phyloP scores from a whole-genome alignment of 2,329 filamentous ascomycete genomes.

The Aspergillus japonicus region DNA sequence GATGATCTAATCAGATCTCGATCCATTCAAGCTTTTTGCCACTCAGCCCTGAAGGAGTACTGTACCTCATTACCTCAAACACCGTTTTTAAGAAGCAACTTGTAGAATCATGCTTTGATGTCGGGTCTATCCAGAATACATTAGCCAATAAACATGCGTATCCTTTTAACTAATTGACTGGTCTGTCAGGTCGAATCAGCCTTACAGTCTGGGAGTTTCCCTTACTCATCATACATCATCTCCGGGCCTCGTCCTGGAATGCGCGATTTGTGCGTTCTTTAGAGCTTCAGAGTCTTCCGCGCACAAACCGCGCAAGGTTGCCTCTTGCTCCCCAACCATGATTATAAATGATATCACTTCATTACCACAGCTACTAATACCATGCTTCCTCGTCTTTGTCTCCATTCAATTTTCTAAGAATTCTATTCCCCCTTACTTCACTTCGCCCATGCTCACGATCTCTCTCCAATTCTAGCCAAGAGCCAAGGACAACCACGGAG shows the following conservation, averaged over 20 bases:
- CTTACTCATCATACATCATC: neutral
- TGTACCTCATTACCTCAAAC: no score
- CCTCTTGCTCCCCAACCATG: constrained; percentile 11
- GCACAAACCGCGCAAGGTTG: constrained; percentile 35
- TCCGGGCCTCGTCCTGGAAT: constrained; percentile 13
- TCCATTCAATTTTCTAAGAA: neutral
- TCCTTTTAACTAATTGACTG: no score
- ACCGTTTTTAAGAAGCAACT: no score
- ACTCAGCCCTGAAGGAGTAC: neutral
- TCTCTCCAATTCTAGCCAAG: neutral
- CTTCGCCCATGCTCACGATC: neutral
- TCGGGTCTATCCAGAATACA: no score
- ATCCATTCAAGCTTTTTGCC: neutral
- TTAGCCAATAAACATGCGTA: no score
- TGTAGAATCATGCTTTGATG: no score
- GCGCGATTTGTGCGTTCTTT: constrained; percentile 39
- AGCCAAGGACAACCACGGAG: neutral
- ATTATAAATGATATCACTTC: neutral
- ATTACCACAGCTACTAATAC: neutral
- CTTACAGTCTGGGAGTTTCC: neutral
- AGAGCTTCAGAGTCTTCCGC: constrained; percentile 15
- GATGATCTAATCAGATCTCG: neutral
- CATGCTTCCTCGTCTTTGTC: neutral
- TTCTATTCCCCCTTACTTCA: neutral
- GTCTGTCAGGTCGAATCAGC: no score